phyloP scores from a whole-genome alignment of 2,329 filamentous ascomycete genomes.

The Chrysosphaeria jannelii region DNA sequence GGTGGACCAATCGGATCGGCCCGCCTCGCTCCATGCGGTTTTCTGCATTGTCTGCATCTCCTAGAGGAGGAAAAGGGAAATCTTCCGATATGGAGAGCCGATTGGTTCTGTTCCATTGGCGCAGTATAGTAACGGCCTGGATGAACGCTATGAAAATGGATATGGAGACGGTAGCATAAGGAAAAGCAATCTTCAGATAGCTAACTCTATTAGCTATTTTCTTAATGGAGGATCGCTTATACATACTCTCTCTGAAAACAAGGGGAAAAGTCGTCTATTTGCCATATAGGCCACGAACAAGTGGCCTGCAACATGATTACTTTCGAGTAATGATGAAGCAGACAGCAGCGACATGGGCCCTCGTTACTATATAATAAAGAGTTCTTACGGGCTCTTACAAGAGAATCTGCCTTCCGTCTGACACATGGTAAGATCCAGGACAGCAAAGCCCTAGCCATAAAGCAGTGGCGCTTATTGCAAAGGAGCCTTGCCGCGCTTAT shows the following conservation, averaged over 20 bases:
- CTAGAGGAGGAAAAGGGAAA: constrained; percentile 4
- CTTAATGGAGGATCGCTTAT: no score
- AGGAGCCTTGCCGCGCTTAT: no score
- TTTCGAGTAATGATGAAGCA: no score
- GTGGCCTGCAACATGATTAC: no score
- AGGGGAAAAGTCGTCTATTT: constrained; percentile 28
- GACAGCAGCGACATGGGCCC: no score
- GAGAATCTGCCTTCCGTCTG: no score
- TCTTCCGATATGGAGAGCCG: constrained; percentile 21
- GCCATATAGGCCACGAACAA: constrained; percentile 29
- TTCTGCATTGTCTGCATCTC: constrained; percentile 21
- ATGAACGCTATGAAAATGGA: constrained; percentile 38
- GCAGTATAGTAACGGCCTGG: constrained; percentile 20
- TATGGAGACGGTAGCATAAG: constrained; percentile 34
- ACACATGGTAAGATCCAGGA: no score
- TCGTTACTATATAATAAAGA: no score
- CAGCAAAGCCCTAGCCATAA: no score
- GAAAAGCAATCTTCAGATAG: constrained; percentile 54
- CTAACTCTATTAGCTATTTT: no score
- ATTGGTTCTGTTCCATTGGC: constrained; percentile 21
- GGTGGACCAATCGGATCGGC: constrained; percentile 25
- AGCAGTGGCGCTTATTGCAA: no score
- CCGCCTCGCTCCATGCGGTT: constrained; percentile 24
- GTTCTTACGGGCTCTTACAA: no score
- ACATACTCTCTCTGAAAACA: constrained; percentile 40